phyloP scores from a whole-genome alignment of 257 asterid species.

The Paulownia fortunei region DNA sequence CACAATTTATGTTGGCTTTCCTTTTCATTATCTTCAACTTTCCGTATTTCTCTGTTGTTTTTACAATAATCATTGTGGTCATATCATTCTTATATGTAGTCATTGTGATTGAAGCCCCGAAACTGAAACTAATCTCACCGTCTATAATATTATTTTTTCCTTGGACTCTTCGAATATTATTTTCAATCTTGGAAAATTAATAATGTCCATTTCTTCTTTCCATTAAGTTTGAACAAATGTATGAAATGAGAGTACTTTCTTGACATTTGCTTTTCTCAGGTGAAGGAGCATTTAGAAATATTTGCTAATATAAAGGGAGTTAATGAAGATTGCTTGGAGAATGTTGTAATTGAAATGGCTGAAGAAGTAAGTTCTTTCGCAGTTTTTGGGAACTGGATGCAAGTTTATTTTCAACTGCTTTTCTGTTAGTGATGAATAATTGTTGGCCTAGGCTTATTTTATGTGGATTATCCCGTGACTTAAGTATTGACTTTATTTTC shows the following conservation, averaged over 20 bases:
- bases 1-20: neutral
- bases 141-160: neutral
- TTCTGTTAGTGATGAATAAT: neutral
- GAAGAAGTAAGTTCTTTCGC: slow-evolving; percentile 81
- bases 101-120: slow-evolving; percentile 9
- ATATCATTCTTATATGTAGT: slow-evolving; percentile 11
- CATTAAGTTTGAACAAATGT: neutral
- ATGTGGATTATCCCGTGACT: too few species aligned
- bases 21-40: slow-evolving; percentile 5
- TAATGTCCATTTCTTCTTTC: neutral
- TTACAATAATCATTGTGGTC: too few species aligned
- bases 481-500: too few species aligned
- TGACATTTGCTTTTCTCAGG: slow-evolving; percentile 56
- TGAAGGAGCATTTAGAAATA: slow-evolving; percentile 95
- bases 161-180: neutral
- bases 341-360: slow-evolving; percentile 76
- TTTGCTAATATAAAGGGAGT: slow-evolving; percentile 90
- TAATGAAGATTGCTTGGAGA: slow-evolving; percentile 68
- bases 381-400: slow-evolving; percentile 27
- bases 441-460: neutral
- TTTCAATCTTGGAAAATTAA: slow-evolving; percentile 21
- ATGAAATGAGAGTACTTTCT: slow-evolving; percentile 16
- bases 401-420: slow-evolving; percentile 17
- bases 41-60: neutral
- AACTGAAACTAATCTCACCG: neutral